Base-by-base conservation (phyloP, 805 yeast genomes). In the Kazachstania africana region DNA sequence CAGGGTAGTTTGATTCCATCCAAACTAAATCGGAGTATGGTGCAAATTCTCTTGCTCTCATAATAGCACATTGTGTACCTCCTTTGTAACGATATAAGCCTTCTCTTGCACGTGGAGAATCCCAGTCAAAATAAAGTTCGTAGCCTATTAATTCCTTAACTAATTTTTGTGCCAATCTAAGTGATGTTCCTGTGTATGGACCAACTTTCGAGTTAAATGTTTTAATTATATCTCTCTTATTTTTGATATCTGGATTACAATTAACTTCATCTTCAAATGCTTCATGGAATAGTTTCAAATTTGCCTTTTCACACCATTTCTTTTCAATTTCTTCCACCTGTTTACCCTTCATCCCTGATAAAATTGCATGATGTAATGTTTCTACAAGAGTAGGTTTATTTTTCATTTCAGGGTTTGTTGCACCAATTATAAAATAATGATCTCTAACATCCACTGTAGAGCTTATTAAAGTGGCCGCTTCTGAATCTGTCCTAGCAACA, bases 1-100 rank as follows among this genome's bases (percentile, higher is more conserved):
- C 95, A 45, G 97, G 97, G 46, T 82, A 72, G 59, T 87, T 87
- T 37, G 94, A 78, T 68, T 88, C 97, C 96, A 88, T 87, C 97
- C 97, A 88, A 47, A 87, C 77, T 65, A 88, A 68, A 61, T 87
- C 97, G 27, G 94, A 85, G 60, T 78, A 88, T 40, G 95, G 95
- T 34, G 95, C 87, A 57, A 68, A 88, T 19, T 95, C 93, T 53
- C 94, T 75, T 40, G 94, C 96, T 59, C 97, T 78, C 78, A 84
- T 88, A 32, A 88, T 80, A 31, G 97, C 95, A 70, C 95, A 85
- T 66, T 83, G 87, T 38, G 95, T 83, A 49, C 97, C 97, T 50
- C 97, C 97, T 51, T 66, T 68, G 75, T 84, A 87, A 55, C 95
- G 75, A 75, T 88, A 88, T 73, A 81, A 82, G 48, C 97, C 97